A percentile compares a stretch with the other conserved stretches of the same genome.
Evolutionary conservation across 2,329 filamentous ascomycete genomes (phyloP).

Genomic region (Emydomyces testavorans): DNA sequence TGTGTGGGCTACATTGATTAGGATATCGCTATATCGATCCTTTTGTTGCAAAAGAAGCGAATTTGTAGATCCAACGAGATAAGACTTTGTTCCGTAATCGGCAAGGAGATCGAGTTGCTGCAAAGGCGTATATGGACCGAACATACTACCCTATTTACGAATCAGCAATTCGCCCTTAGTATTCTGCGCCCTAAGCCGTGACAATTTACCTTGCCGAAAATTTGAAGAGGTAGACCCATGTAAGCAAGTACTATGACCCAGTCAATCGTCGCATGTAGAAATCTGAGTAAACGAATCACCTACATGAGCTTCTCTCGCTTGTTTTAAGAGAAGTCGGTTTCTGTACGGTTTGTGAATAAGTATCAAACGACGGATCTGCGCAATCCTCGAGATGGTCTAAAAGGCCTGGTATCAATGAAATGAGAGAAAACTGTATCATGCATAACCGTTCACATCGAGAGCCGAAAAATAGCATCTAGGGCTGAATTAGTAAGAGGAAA

Average conservation of each 20-base stretch:
- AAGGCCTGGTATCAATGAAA: conserved; percentile 87
- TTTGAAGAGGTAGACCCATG: conserved; percentile 87
- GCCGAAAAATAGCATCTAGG: conserved; percentile 93
- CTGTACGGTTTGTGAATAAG: conserved; percentile 60
- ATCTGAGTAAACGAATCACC: conserved; percentile 16
- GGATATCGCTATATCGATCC: conserved; percentile 88
- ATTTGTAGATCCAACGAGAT: conserved; percentile 94
- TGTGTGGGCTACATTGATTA: conserved; percentile 57
- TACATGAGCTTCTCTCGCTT: conserved; percentile 73
- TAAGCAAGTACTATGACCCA: conserved; percentile 58
- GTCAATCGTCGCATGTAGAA: conserved; percentile 18
- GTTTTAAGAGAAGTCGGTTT: conserved; percentile 78
- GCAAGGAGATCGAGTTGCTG: conserved; percentile 91
- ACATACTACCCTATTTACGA: conserved; percentile 61
- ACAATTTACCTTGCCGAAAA: conserved; percentile 67
- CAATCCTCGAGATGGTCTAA: conserved; percentile 88
- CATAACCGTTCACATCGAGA: conserved; percentile 91
- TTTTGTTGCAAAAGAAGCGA: conserved; percentile 85
- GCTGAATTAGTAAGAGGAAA: background rate
- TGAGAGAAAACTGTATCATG: conserved; percentile 96
- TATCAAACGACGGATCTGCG: conserved; percentile 84
- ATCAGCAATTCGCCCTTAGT: conserved; percentile 4
- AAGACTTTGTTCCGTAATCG: conserved; percentile 89
- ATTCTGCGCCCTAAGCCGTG: background rate
- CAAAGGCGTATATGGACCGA: conserved; percentile 90